Conservation (phyloP, 257 asterid species). For the Salvia hispanica region DNA sequence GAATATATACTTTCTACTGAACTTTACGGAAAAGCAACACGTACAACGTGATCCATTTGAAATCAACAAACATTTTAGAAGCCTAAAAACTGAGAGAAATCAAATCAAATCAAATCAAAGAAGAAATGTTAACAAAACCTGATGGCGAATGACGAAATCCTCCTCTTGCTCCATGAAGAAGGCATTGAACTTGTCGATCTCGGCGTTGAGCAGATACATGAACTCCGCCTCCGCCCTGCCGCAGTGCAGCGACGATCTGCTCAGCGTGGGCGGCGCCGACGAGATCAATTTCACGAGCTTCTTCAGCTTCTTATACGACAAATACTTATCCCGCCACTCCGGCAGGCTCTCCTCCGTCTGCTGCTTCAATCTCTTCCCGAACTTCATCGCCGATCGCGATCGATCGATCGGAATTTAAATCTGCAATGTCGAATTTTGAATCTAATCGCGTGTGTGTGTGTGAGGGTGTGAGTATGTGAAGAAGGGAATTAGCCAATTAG, state of each 20-base stretch:
- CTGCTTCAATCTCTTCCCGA: constrained; percentile 85
- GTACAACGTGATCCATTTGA: no score
- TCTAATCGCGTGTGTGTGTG: neutral
- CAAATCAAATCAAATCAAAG: no score
- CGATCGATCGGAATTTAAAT: neutral
- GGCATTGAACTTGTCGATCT: constrained; percentile 88
- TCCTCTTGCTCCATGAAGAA: constrained; percentile 90
- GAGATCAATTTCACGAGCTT: constrained; percentile 64
- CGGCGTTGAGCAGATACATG: constrained; percentile 63
- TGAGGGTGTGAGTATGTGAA: neutral
- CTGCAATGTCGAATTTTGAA: no score
- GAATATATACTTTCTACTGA: no score
- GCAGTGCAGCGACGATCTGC: constrained; percentile 40
- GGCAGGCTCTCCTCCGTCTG: constrained; percentile 78
- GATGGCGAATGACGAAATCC: constrained; percentile 83
- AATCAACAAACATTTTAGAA: no score
- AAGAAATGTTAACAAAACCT: constrained; percentile 40
- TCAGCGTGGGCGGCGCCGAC: constrained; percentile 39
- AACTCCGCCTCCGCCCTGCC: constrained; percentile 68
- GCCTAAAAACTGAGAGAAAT: no score
- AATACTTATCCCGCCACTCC: constrained; percentile 73
- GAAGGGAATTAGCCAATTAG: constrained; percentile 32
- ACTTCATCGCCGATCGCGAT: constrained; percentile 53
- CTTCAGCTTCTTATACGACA: constrained; percentile 81
- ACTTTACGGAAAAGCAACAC: no score